These are phyloP conservation scores for Calonectria hawksworthii DNA, from an alignment of 2,329 filamentous ascomycete genomes.

Conservation along the genomic window DNA sequence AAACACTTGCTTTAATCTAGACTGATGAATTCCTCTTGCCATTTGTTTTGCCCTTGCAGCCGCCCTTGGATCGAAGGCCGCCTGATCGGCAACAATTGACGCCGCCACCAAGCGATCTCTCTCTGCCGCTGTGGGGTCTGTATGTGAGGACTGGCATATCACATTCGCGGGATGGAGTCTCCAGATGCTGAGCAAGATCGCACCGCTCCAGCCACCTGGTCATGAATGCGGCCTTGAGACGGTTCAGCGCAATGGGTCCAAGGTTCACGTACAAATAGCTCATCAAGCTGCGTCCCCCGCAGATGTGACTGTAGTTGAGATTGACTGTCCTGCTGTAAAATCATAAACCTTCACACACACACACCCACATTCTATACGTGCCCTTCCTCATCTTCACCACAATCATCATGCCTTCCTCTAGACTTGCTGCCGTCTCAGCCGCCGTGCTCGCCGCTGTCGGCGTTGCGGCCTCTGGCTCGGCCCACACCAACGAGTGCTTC, in stretches of 20 bases:
- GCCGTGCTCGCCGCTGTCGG: background rate
- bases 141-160: background rate
- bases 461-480: background rate
- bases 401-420: conserved; percentile 12
- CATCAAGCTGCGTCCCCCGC: background rate
- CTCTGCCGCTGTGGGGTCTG: conserved; percentile 6
- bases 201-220: background rate
- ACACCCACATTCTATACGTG: too few relatives aligned
- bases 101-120: conserved; percentile 1
- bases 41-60: background rate
- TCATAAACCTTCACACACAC: background rate
- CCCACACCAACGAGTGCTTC: conserved; percentile 6
- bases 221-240: background rate
- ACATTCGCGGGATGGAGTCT: background rate
- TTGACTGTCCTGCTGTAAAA: too few relatives aligned
- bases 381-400: background rate
- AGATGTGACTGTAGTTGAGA: too few relatives aligned
- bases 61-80: background rate
- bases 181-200: background rate
- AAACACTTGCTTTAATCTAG: background rate
- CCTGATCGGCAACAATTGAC: background rate
- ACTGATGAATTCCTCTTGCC: background rate
- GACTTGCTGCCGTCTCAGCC: background rate
- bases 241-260: background rate
- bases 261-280: background rate